Percentiles rank a stretch among this genome's conserved stretches.
phyloP scores from a whole-genome alignment of 129 eudicot species.

The Erigeron canadensis region DNA sequence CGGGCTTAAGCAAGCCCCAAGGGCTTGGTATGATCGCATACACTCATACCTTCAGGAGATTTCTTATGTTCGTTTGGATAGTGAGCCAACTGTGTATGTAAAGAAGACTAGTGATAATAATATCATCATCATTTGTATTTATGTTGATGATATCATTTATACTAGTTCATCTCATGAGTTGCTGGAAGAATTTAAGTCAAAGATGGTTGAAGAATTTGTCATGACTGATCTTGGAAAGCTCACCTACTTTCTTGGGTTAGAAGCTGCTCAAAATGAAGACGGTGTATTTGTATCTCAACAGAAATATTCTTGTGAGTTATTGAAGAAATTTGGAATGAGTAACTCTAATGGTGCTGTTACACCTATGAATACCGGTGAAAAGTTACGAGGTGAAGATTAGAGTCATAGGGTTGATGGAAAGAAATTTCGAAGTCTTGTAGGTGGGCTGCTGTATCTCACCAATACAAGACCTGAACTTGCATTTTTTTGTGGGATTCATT shows the following conservation, averaged over 20 bases:
- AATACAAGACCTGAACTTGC: background rate
- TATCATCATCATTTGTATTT: no score
- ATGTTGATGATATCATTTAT: background rate
- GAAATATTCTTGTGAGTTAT: background rate
- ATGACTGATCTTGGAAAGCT: background rate
- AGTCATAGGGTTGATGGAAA: background rate
- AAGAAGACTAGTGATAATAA: background rate
- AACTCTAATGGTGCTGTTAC: no score
- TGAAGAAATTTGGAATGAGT: no score
- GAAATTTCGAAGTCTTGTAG: background rate
- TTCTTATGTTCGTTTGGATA: background rate
- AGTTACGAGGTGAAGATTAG: background rate
- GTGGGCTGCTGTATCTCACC: background rate
- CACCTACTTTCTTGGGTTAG: background rate
- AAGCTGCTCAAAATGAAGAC: background rate
- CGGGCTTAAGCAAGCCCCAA: background rate
- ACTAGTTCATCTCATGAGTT: background rate
- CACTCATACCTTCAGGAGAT: constrained; percentile 1
- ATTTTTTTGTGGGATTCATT: background rate
- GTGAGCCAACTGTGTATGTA: constrained; percentile 6
- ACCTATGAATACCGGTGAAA: background rate
- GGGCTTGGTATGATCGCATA: background rate
- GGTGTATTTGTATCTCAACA: background rate
- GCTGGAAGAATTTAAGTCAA: background rate
- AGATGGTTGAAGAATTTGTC: background rate